A percentile compares a stretch with the other conserved stretches of the same genome.
phyloP scores from a whole-genome alignment of 768 basidiomycete species.

The Leccinum barrowsii region DNA sequence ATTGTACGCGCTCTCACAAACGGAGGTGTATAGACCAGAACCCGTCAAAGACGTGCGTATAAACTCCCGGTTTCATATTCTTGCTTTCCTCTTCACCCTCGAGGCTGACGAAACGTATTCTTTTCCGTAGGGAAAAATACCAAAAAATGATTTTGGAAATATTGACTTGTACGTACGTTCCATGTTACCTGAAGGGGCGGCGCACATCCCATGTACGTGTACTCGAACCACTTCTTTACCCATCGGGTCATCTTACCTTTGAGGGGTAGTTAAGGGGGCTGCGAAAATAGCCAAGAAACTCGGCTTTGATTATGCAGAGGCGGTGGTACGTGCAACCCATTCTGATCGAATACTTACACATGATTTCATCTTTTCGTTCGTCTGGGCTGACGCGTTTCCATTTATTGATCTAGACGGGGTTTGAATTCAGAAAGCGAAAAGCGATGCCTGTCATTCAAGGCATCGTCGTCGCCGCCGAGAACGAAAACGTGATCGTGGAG shows the following conservation, averaged over 20 bases:
- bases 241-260: conserved; percentile 7
- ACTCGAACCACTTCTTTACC: conserved; percentile 7
- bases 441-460: conserved; percentile 85
- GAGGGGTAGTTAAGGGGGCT: conserved; percentile 67
- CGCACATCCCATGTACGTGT: conserved; percentile 85
- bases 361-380: conserved; percentile 5
- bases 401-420: conserved; percentile 65
- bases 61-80: conserved; percentile 28
- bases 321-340: conserved; percentile 66
- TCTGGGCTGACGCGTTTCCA: not conserved
- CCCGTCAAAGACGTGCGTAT: conserved; percentile 87
- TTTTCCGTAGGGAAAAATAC: conserved; percentile 72
- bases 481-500: conserved; percentile 70
- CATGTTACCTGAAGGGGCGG: conserved; percentile 88
- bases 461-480: conserved; percentile 81
- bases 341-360: conserved; percentile 3
- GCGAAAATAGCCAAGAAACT: conserved; percentile 86
- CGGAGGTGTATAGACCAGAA: conserved; percentile 71
- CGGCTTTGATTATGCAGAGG: conserved; percentile 89
- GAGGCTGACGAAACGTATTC: conserved; percentile 2
- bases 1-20: conserved; percentile 81
- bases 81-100: conserved; percentile 1
- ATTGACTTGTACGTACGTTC: conserved; percentile 93
- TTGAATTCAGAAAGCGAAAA: conserved; percentile 92
- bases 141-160: conserved; percentile 95